Conservation (phyloP, 2,329 filamentous ascomycete genomes). For the Biscogniauxia mediterranea region DNA sequence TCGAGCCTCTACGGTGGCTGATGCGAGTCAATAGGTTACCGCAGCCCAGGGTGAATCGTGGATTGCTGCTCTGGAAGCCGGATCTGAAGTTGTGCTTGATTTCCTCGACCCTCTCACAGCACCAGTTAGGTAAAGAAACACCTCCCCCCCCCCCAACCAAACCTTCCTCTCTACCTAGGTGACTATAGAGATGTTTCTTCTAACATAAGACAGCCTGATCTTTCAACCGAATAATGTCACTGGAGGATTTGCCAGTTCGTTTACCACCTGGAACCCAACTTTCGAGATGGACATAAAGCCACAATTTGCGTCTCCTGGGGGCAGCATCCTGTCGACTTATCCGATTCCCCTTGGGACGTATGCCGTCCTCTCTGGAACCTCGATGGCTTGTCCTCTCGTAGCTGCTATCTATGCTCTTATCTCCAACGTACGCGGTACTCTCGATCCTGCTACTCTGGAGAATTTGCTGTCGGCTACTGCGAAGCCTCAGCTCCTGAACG, state of each 20-base stretch:
- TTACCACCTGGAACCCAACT: slow-evolving; percentile 60
- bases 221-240: slow-evolving; percentile 40
- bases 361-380: slow-evolving; percentile 54
- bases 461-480: slow-evolving; percentile 30
- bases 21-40: slow-evolving; percentile 30
- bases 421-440: slow-evolving; percentile 49
- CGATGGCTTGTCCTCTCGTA: slow-evolving; percentile 58
- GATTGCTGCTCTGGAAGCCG: slow-evolving; percentile 42
- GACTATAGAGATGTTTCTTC: slow-evolving; percentile 1
- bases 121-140: slow-evolving; percentile 25
- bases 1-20: neutral
- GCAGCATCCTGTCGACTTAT: slow-evolving; percentile 58
- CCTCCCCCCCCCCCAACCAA: neutral
- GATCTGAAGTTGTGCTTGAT: slow-evolving; percentile 42
- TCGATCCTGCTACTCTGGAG: slow-evolving; percentile 49
- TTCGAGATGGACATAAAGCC: slow-evolving; percentile 58
- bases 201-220: slow-evolving; percentile 33
- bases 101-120: slow-evolving; percentile 43
- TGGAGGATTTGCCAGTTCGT: slow-evolving; percentile 52
- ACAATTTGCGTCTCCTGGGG: slow-evolving; percentile 54
- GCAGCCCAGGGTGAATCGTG: slow-evolving; percentile 42
- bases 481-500: slow-evolving; percentile 19
- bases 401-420: slow-evolving; percentile 56
- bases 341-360: slow-evolving; percentile 48
- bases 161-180: neutral